Base-by-base conservation (phyloP, 495 filamentous ascomycete species). In the Hypoxylon intermedium region DNA sequence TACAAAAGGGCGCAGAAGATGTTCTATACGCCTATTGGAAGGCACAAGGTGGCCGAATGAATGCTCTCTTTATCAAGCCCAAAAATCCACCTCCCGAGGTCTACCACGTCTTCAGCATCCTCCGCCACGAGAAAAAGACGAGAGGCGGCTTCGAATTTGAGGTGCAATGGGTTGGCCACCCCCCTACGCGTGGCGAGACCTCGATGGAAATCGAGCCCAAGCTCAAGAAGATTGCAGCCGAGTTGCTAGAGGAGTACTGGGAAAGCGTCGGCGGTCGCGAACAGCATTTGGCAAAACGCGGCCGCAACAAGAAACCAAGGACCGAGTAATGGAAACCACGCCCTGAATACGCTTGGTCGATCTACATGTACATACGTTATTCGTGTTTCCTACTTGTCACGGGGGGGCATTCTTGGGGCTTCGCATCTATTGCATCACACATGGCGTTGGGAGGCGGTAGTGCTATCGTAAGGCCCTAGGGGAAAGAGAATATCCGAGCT, bases 91-190 rank as follows among this genome's bases (percentile, higher is more conserved):
- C 68, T 11, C 16, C 52, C 7, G 65, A 71, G 63, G 48, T 11
- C 0, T 71, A 71, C 33, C 60, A 65, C 37, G 66, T 69, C 5
- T 69, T 50, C 26, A 69, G 57, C 21, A 43, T 71, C 6, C 56
- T 69, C 9, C 21, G 46, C 0, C 68, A 71, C 30, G 50, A 69
- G 23, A 68, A 51, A 53, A 68, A 56, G 6, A 15, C 18, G 3
- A 55, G 62, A 44, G 68, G 68, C 0, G 68, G 68, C n/a, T 69
- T 71, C 50, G 56, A 71, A 41, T 64, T 69, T 40, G 68, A 69
- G 54, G 66, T 71, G 6, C 68, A 71, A 19, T 71, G 68, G 68
- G 68, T 71, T 3, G 68, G 68, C 4, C 68, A 71, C 36, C 53
- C 66, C 11, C 6, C 56, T 1, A 61, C 45, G 24, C 59, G 44